Evolutionary conservation across 768 basidiomycete species (phyloP), one percentile per base, ranked within the genome.

Genomic region (Xanthoconium stramineum): DNA sequence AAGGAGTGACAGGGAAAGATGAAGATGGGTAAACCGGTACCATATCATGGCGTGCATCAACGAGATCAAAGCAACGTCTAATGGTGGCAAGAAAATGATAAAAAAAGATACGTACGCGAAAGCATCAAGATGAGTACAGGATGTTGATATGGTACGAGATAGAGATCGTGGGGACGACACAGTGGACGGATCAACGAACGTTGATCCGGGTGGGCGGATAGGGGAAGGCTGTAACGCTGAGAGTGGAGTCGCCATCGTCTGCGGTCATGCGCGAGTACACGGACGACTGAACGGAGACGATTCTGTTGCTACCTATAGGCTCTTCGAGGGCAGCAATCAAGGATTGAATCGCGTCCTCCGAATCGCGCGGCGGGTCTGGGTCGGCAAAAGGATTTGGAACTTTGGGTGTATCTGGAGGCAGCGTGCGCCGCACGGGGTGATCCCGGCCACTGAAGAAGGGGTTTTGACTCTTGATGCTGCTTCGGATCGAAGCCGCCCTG

Each of bases 321-420:
- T 78, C 71, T 36, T 84, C 79, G 42, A 89, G 77, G n/a, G 83
- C 86, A 20, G 83, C 86, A 55, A 88, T 79, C 50, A 89, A 75
- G n/a, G 83, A 84, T 65, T 76, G 77, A 61, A 89, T 81, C 58
- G 74, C 78, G 13, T 74, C 66, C 3, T 78, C 9, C 29, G 61
- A 50, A 28, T 48, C 58, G 24, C 69, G 66, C 1, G 70, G 51
- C 6, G 57, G 52, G 15, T 60, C 47, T 3, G 60, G 64, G 53
- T 82, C 81, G 29, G 68, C 64, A 63, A 85, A 84, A 3, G 79
- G 79, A 56, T 79, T 74, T 56, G n/a, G n/a, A n/a, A n/a, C n/a
- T n/a, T 61, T 47, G 10, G 43, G 56, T 19, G 59, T 29, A 19
- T 60, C 53, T 1, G 66, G 46, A 28, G 56, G 64, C 3, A 58